Percentiles rank a stretch among this genome's conserved stretches.
These are phyloP conservation scores for Diaporthe vexans DNA, from an alignment of 2,329 filamentous ascomycete species.

Conservation along the genomic window DNA sequence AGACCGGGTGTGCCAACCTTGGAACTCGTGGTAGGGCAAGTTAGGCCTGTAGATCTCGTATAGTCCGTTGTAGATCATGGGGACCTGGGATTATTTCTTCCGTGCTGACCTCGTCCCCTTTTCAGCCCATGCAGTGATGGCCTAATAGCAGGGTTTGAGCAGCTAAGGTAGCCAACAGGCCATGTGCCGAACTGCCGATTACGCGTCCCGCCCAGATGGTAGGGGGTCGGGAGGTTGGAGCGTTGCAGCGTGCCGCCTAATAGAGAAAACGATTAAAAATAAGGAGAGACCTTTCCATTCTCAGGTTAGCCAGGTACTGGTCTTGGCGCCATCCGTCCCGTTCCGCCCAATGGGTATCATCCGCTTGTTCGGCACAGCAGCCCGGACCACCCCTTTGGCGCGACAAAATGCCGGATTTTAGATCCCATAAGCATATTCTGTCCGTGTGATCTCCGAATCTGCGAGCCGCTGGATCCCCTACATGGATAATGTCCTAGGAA, in stretches of 20 bases:
- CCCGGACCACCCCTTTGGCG: not conserved
- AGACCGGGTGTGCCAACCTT: no score
- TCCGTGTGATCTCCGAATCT: slow-evolving; percentile 5
- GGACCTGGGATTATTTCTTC: not conserved
- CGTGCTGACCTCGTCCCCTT: not conserved
- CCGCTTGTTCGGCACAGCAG: not conserved
- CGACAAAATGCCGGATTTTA: not conserved
- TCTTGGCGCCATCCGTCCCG: slow-evolving; percentile 16
- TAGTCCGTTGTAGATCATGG: not conserved
- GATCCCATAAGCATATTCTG: not conserved
- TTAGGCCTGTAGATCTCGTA: not conserved
- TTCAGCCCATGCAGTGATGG: slow-evolving; percentile 1
- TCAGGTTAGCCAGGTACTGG: not conserved
- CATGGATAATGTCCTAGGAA: slow-evolving; percentile 1
- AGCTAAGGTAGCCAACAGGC: not conserved
- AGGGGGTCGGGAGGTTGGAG: not conserved
- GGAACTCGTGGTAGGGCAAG: not conserved
- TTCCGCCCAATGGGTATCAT: slow-evolving; percentile 15
- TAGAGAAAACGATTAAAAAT: slow-evolving; percentile 14
- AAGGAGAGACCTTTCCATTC: not conserved
- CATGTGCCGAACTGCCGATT: slow-evolving; percentile 22
- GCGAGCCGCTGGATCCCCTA: not conserved
- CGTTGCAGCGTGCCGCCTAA: not conserved
- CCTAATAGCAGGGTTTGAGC: not conserved
- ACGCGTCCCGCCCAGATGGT: not conserved